Base-by-base conservation (phyloP, 2,329 filamentous ascomycete species). In the Colletotrichum lini region DNA sequence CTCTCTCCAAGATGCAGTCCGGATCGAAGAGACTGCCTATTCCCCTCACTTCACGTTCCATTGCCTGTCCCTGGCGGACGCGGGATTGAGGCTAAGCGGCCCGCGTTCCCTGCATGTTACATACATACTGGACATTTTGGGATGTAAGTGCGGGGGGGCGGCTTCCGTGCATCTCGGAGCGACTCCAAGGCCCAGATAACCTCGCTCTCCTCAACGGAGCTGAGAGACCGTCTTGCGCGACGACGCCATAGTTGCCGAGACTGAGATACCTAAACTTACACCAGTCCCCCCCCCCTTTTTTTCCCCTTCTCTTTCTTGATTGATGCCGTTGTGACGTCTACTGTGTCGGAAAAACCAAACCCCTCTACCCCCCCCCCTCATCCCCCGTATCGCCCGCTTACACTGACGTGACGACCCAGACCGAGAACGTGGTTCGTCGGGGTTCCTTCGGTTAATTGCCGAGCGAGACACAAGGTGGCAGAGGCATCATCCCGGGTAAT, bases 391-490 rank as follows among this genome's bases (percentile, higher is more conserved):
- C 30, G 26, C 42, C 40, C n/a, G 16, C 63, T 26, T 40, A 40
- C n/a, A 26, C 26, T 26, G 4, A 26, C 26, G 26, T 21, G 49
- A 60, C 49, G 38, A 47, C 58, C 44, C 64, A 63, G 47, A 50
- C 66, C 68, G 56, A 56, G 50, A 45, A 59, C 21, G 52, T 35
- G 40, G 44, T 52, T 50, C 18, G 45, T 21, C 68, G 68, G 68
- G 64, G 53, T 67, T 67, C 68, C 64, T 58, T 71, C 68, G 68
- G 68, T 42, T 67, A 67, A 67, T 53, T 67, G 12, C 44, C 35
- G 45, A 56, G 63, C 52, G 67, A 57, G 45, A 50, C 59, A 7
- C 16, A 13, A 45, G 23, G 49, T 21, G 12, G 57, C 56, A 67
- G 67, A 61, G 40, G 58, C 49, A 49, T 45, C 5, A 26, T 26